Evolutionary conservation across 2,329 filamentous ascomycete species (phyloP).

Genomic region (Aspergillus pseudoviridinutans): DNA sequence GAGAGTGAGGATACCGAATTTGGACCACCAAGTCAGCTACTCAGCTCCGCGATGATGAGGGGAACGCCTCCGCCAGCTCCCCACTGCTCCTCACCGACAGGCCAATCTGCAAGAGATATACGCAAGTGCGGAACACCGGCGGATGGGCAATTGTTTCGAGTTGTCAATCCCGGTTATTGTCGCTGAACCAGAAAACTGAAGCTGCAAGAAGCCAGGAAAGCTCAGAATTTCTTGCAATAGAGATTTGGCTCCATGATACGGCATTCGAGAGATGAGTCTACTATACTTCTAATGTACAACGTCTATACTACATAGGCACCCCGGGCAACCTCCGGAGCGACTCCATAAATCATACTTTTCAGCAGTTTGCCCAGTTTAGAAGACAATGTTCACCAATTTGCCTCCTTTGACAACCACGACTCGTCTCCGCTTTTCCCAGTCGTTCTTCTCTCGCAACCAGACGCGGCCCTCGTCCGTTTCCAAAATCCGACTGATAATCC

Average conservation of each 20-base stretch:
- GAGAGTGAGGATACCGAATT: not conserved
- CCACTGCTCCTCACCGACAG: not conserved
- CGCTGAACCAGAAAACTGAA: not conserved
- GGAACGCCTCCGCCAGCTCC: constrained; percentile 5
- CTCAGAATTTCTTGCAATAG: not conserved
- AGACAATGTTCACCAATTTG: constrained; percentile 71
- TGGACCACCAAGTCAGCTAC: not conserved
- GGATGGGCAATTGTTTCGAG: not conserved
- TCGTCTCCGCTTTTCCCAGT: constrained; percentile 55
- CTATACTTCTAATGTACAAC: constrained; percentile 1
- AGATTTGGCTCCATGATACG: not conserved
- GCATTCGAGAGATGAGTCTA: not conserved
- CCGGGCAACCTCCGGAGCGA: not conserved
- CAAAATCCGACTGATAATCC: constrained; percentile 60
- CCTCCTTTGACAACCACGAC: constrained; percentile 65
- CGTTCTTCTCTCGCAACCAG: constrained; percentile 51
- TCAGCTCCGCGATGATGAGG: constrained; percentile 7
- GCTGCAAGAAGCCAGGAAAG: too few species aligned
- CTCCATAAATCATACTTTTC: too few species aligned
- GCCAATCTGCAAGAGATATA: not conserved
- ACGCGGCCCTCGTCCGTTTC: constrained; percentile 57
- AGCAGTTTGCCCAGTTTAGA: constrained; percentile 23
- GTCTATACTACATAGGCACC: constrained; percentile 1
- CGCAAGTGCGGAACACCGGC: not conserved
- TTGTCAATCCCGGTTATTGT: not conserved